Base-by-base conservation (phyloP, 306 rosid genomes). In the Ochetophila trinervis region DNA sequence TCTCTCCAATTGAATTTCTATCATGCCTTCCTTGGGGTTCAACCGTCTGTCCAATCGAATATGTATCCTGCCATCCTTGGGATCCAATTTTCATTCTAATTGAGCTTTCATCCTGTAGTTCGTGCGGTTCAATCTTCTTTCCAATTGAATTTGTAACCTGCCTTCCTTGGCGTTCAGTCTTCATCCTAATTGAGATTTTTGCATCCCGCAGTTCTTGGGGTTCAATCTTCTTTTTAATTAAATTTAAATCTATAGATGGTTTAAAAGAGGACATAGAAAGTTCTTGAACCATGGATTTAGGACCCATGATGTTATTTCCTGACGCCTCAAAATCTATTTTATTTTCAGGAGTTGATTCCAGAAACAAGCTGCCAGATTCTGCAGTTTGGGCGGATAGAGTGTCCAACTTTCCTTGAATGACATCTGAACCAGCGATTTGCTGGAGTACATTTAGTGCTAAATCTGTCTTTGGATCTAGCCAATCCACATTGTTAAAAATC, bases 381-480 rank as follows among this genome's bases (percentile, higher is more conserved):
- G 65, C 44, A 59, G 40, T 57, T 59, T 27, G 54, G 57, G 77
- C 12, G 60, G 88, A 82, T 78, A 22, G 74, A 37, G 56, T 19
- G 37, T 75, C 87, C 65, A 73, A 34, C 67, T 48, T 84, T 68
- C 78, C 86, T 35, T 76, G 80, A 68, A 86, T 70, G 19, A 72
- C 70, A 79, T 77, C 82, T 55, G 97, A 83, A 19, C 75, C 65
- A 0, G 87, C 68, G 61, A 89, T 84, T 65, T 73, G 86, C 59
- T 87, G 96, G 74, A 89, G 89, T 68, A 84, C 74, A 67, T 63
- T 82, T 22, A 77, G 64, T 11, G 80, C 86, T 47, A 75, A 86
- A 65, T 93, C 96, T 32, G 79, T 37, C 68, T 83, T 94, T 18
- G 95, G 79, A 74, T 86, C 91, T 72, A 80, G 84, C 97, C 99